These are phyloP conservation scores for Aaosphaeria pasadenensis DNA, from an alignment of 2,329 filamentous ascomycete species.

Conservation along the genomic window DNA sequence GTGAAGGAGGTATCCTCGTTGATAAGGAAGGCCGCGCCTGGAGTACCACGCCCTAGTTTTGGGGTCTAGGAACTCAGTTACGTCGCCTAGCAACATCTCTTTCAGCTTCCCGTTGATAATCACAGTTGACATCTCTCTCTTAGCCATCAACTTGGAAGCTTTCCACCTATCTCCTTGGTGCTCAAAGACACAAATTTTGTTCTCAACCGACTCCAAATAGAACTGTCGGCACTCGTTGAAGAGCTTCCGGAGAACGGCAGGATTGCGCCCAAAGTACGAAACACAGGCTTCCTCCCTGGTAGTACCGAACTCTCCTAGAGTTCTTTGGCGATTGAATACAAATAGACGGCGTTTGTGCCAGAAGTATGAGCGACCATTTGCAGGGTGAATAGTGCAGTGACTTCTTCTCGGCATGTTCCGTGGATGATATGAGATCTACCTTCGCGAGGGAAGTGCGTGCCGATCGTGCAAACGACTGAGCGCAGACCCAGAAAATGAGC, in stretches of 20 bases:
- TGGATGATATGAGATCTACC: constrained; percentile 9
- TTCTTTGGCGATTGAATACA: constrained; percentile 8
- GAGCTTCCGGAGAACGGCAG: constrained; percentile 7
- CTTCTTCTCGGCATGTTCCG: constrained; percentile 9
- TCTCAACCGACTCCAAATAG: constrained; percentile 10
- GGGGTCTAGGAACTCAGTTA: constrained; percentile 72
- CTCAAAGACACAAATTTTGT: constrained; percentile 13
- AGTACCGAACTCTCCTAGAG: constrained; percentile 4
- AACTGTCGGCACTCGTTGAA: constrained; percentile 6
- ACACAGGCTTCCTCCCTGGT: constrained; percentile 8
- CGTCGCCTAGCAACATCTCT: constrained; percentile 61
- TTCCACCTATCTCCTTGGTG: constrained; percentile 6
- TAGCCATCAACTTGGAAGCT: constrained; percentile 5
- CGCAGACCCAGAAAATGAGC: not conserved
- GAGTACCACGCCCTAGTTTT: constrained; percentile 46
- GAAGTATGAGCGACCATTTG: constrained; percentile 9
- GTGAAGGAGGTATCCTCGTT: constrained; percentile 13
- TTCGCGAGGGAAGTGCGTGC: not conserved
- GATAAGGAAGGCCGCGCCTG: constrained; percentile 9
- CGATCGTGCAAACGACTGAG: not conserved
- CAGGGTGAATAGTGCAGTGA: constrained; percentile 9
- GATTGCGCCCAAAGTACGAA: constrained; percentile 11
- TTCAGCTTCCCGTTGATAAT: constrained; percentile 65
- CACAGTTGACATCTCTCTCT: constrained; percentile 51
- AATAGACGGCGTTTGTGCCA: not conserved